Base-by-base conservation (phyloP, 345 rosid genomes). In the Ricinus communis region DNA sequence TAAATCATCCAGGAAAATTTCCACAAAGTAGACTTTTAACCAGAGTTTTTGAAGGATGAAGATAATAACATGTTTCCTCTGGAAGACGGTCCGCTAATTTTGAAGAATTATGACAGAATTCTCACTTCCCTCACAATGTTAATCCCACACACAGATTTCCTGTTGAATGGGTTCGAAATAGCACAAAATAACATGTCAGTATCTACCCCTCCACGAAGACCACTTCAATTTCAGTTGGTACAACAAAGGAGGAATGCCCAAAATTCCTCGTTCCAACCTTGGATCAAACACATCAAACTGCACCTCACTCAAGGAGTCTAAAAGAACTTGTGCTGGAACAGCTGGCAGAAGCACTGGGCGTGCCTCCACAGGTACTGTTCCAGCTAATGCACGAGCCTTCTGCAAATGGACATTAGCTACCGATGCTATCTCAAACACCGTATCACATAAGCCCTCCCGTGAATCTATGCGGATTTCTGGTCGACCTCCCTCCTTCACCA, bases 231-330 rank as follows among this genome's bases (percentile, higher is more conserved):
- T 94, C 72, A 91, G 30, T 66, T 90, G 98, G 80, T 82, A 91
- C 84, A 79, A 80, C 62, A 91, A 79, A n/a, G 93, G 98, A 68
- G 95, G 78, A 70, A 84, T 76, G 40, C 98, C 97, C 73, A 94
- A 76, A 79, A 88, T 76, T 50, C 97, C 97, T 81, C 84, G 82
- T 8, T 82, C 84, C 62, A 94, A 66, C 78, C 86, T 86, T 1
- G 97, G 87, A 80, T 91, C 93, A 74, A 88, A 94, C 68, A 91
- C 97, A 74, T 93, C 93, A 71, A 91, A 93, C 19, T 85, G 90
- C 46, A 82, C 91, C 75, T 40, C 79, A 46, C 78, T 81, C 71
- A 94, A 80, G 18, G 96, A 75, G 53, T 94, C 85, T 74, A 85
- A 75, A 54, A 91, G 75, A 76, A 86, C 95, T 74, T 94, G 95